A percentile compares a stretch with the other conserved stretches of the same genome.
Evolutionary conservation across 441 rosid species (phyloP).

Genomic region (Adansonia grandidieri): DNA sequence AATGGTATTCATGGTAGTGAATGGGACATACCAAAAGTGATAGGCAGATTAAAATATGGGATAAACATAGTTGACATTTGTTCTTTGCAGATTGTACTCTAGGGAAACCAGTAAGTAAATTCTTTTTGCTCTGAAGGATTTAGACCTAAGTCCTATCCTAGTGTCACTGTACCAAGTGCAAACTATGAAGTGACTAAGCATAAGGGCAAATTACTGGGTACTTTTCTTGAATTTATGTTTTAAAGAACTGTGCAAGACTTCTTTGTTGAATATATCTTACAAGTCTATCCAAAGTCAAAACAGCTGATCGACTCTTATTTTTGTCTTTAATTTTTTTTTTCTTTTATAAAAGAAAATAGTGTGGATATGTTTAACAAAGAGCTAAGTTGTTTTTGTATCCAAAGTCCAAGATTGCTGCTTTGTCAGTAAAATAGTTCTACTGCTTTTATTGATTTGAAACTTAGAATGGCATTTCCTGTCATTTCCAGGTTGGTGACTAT

Average conservation of each 20-base stretch:
- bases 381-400: not conserved
- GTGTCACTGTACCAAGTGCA: too few species aligned
- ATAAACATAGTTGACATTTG: not conserved
- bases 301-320: not conserved
- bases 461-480: not conserved
- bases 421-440: not conserved
- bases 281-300: not conserved
- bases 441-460: not conserved
- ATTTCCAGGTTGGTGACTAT: conserved; percentile 62
- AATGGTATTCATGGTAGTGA: not conserved
- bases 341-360: not conserved
- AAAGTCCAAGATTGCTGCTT: not conserved
- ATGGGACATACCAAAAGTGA: not conserved
- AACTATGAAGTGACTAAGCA: too few species aligned
- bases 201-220: too few species aligned
- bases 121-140: not conserved
- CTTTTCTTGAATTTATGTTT: not conserved
- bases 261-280: not conserved
- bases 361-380: not conserved
- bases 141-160: too few species aligned
- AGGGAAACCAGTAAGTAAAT: not conserved
- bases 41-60: not conserved
- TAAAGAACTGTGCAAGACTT: not conserved
- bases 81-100: not conserved
- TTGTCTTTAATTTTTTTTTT: not conserved